Evolutionary conservation across 139 green algal genomes (phyloP), one percentile per base, ranked within the genome.

Genomic region (Yamagishiella unicocca): DNA sequence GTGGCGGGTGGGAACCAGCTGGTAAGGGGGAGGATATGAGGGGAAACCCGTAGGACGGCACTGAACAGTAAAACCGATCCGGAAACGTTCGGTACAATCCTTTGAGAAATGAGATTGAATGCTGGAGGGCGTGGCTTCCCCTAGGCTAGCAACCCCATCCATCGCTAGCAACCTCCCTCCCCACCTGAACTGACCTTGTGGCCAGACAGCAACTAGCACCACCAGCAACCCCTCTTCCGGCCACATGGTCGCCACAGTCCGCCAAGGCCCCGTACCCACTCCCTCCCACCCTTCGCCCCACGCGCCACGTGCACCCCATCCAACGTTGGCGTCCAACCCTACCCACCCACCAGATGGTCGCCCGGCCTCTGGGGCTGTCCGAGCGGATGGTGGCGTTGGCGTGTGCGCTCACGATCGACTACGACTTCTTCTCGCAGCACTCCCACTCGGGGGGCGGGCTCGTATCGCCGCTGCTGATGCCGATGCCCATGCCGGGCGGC

Each of bases 371-470:
- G 64, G 74, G 72, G 1, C 89, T 98, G 33, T 71, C 80, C 25
- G 94, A 98, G 91, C 93, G 95, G 33, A 95, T 97, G 93, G 84
- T 96, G 7, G 95, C 93, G 27, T 92, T 98, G 53, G 96, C 96
- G 2, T 93, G 92, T 3, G 96, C 96, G 5, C 94, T 98, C 55
- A 92, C 82, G 40, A 83, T 93, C 12, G 90, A 93, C 81, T 93
- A 92, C 75, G 87, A 90, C 84, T 93, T 78, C 87, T 93, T 93
- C 85, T 77, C 37, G 17, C 91, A 93, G 55, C 95, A 96, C 88
- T 94, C 87, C 1, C 91, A 92, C 74, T 85, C 85, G 53, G 72
- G 76, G 14, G 94, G 93, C 40, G 74, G 87, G 54, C 71, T 94
- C 1, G 22, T 67, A 33, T 73, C 83, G 7, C 70, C 91, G 50